Evolutionary conservation across 2,329 filamentous ascomycete genomes (phyloP), one percentile per base, ranked within the genome.

Genomic region (Monosporascus ibericus): DNA sequence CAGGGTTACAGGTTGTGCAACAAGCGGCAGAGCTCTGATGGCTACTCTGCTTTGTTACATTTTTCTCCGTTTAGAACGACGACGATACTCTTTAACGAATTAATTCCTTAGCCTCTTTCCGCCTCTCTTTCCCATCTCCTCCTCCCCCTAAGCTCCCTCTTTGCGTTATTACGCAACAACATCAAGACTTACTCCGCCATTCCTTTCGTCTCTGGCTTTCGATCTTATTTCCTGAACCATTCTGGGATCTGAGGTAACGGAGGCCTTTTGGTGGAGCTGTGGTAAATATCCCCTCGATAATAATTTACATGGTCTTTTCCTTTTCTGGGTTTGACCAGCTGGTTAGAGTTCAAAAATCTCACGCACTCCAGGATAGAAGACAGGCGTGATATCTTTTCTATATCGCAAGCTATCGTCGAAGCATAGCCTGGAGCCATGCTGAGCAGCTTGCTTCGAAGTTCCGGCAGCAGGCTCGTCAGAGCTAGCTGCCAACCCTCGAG

Each of bases 391-490:
- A 42, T 24, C 20, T 14, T 20, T 14, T 42, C 11, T 11, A 24
- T 15, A 46, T 22, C 42, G 18, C 17, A 40, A 40, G 42, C n/a
- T 17, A 54, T 52, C 57, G 56, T 64, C 52, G 48, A 60, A 66
- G 66, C 68, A 69, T 71, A 67, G 64, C 64, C 63, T 65, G 68
- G 70, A 75, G 79, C 72, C 75, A 90, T 90, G 87, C 80, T 90
- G 79, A 84, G 85, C 75, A 81, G 80, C 70, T 82, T 84, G 61
- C 72, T 89, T 62, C 78, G 79, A 65, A 79, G 79, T 72, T 82
- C 82, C 72, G 80, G 83, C 76, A 78, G 78, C 68, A 80, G 81
- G 76, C 80, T 88, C 72, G 70, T 82, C 49, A 73, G 75, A 66
- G 76, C 77, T 71, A 76, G 76, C 72, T 75, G 74, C 69, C 71